A percentile compares a stretch with the other conserved stretches of the same genome.
Evolutionary conservation across 495 filamentous ascomycete species (phyloP).

Genomic region (Beverwykella pulmonaria): DNA sequence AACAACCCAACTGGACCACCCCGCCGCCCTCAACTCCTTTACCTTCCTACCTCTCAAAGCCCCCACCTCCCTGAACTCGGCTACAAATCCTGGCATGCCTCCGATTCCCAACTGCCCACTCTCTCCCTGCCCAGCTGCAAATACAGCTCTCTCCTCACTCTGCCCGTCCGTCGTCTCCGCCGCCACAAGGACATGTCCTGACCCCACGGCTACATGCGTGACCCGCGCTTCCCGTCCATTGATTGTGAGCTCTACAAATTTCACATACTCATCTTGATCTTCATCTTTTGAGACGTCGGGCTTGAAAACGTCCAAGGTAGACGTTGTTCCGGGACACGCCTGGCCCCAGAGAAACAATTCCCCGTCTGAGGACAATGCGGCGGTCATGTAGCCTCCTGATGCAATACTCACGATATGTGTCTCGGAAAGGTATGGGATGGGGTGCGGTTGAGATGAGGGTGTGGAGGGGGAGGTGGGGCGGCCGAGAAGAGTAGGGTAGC

Average conservation of each 20-base stretch:
- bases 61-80: slow-evolving; percentile 3
- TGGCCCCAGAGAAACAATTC: slow-evolving; percentile 31
- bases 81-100: background rate
- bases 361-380: slow-evolving; percentile 20
- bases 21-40: slow-evolving; percentile 1
- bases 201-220: slow-evolving; percentile 23
- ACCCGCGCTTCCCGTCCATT: slow-evolving; percentile 1
- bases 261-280: slow-evolving; percentile 26
- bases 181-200: slow-evolving; percentile 22
- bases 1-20: slow-evolving; percentile 31
- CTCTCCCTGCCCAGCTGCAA: slow-evolving; percentile 14
- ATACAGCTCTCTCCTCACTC: slow-evolving; percentile 3
- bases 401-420: slow-evolving; percentile 15
- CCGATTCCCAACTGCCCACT: slow-evolving; percentile 23
- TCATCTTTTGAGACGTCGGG: background rate
- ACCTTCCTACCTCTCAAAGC: slow-evolving; percentile 14
- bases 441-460: background rate
- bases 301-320: background rate
- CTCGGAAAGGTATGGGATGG: slow-evolving; percentile 21
- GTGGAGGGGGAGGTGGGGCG: background rate
- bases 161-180: background rate
- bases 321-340: slow-evolving; percentile 1
- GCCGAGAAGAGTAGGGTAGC: slow-evolving; percentile 18
- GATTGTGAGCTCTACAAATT: slow-evolving; percentile 7
- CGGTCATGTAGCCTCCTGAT: slow-evolving; percentile 24